These are phyloP conservation scores for Kwoniella europaea DNA, from an alignment of 768 basidiomycete genomes.

Conservation along the genomic window DNA sequence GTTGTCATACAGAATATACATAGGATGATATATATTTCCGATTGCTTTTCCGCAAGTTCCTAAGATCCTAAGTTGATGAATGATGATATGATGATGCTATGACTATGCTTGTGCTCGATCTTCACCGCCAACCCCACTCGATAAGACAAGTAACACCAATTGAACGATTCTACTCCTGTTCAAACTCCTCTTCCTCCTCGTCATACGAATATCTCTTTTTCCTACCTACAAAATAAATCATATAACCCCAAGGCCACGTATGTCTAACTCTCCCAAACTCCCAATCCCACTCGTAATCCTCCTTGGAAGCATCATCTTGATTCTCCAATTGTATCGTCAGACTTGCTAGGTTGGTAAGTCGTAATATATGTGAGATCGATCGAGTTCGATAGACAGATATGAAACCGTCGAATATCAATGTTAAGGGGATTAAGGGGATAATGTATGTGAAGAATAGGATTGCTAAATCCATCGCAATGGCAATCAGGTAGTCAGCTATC, in stretches of 20 bases:
- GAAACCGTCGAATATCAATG: conserved; percentile 52
- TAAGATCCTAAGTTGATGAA: no score
- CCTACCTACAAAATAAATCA: conserved; percentile 44
- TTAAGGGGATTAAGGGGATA: conserved; percentile 52
- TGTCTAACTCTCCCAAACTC: conserved; percentile 41
- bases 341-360: conserved; percentile 30
- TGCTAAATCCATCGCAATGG: conserved; percentile 27
- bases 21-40: no score
- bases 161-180: no score
- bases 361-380: conserved; percentile 37
- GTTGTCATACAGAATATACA: no score
- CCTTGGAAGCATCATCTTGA: conserved; percentile 18
- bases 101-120: no score
- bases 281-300: conserved; percentile 48
- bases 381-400: conserved; percentile 48
- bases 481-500: no score
- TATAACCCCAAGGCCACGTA: conserved; percentile 40
- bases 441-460: conserved; percentile 54
- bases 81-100: no score
- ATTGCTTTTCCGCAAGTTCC: no score
- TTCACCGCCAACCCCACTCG: no score
- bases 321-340: conserved; percentile 35
- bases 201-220: conserved; percentile 1
- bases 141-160: no score
- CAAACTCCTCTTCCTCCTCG: conserved; percentile 1